phyloP scores from a whole-genome alignment of 129 eudicot genomes.

The Gnaphalium uliginosum region DNA sequence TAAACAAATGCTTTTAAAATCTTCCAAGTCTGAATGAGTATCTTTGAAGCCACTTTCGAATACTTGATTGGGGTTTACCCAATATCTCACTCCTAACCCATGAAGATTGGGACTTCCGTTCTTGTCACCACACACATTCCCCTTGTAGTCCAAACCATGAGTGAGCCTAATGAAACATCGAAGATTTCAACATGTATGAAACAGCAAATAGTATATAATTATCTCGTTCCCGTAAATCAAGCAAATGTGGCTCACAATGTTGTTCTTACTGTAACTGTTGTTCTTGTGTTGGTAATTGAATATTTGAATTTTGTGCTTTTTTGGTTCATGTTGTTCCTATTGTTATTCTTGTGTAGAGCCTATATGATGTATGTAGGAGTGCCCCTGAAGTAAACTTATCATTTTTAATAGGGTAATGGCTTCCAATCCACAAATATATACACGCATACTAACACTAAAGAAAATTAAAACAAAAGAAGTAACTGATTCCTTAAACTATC shows the following conservation, averaged over 20 bases:
- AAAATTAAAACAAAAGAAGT: constrained; percentile 7
- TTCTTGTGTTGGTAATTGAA: not conserved
- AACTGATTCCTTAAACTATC: not conserved
- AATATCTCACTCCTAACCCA: constrained; percentile 79
- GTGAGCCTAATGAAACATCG: constrained; percentile 55
- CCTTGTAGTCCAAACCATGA: constrained; percentile 89
- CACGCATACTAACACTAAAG: not conserved
- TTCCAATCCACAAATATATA: constrained; percentile 14
- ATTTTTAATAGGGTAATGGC: constrained; percentile 9
- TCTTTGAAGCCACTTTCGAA: constrained; percentile 77
- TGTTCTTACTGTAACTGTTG: not conserved
- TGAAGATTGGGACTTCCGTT: constrained; percentile 69
- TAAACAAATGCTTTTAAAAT: constrained; percentile 81
- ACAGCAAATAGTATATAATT: not conserved
- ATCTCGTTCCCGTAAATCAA: constrained; percentile 9
- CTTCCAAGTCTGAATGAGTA: constrained; percentile 52
- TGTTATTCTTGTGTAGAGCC: constrained; percentile 22
- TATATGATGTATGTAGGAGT: constrained; percentile 27
- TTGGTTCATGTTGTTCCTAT: constrained; percentile 7
- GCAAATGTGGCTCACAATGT: not conserved
- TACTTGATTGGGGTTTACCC: constrained; percentile 93
- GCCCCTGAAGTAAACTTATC: constrained; percentile 26
- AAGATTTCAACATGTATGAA: constrained; percentile 16
- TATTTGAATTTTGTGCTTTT: constrained; percentile 19
- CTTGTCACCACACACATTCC: constrained; percentile 89